phyloP scores from a whole-genome alignment of 352 stramenopile genomes.

The Aphanomyces astaci region DNA sequence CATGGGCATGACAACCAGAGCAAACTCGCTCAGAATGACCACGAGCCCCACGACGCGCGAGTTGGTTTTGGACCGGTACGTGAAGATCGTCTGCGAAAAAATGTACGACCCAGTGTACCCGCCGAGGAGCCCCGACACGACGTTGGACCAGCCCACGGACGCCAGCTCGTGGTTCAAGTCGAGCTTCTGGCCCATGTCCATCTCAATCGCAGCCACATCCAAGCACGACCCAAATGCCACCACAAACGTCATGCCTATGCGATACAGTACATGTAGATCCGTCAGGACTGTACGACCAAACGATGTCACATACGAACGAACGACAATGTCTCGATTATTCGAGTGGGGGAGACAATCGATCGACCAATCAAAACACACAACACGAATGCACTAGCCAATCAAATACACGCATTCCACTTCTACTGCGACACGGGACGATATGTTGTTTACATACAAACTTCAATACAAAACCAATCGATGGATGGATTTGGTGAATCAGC shows the following conservation, averaged over 20 bases:
- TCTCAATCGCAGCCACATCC: slow-evolving; percentile 96
- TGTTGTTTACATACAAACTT: too few species aligned
- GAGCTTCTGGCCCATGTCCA: slow-evolving; percentile 91
- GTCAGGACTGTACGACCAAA: too few species aligned
- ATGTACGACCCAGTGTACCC: slow-evolving; percentile 99
- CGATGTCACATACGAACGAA: too few species aligned
- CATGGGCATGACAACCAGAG: slow-evolving; percentile 85
- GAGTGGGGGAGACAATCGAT: too few species aligned
- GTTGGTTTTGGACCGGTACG: slow-evolving; percentile 87
- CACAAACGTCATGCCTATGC: slow-evolving; percentile 91
- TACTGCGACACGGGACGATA: too few species aligned
- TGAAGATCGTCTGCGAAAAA: slow-evolving; percentile 98
- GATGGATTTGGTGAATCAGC: too few species aligned
- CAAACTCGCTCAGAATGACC: slow-evolving; percentile 83
- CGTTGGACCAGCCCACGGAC: slow-evolving; percentile 94
- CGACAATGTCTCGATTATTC: too few species aligned
- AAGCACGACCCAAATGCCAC: slow-evolving; percentile 96
- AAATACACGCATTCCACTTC: too few species aligned
- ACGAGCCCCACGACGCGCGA: slow-evolving; percentile 86
- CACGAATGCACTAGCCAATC: too few species aligned
- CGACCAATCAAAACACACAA: too few species aligned
- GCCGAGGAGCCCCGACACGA: slow-evolving; percentile 91
- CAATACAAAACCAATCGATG: too few species aligned
- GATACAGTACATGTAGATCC: neutral
- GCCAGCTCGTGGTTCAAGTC: slow-evolving; percentile 93